phyloP scores from a whole-genome alignment of 2,329 filamentous ascomycete genomes.

The Periconia digitata region DNA sequence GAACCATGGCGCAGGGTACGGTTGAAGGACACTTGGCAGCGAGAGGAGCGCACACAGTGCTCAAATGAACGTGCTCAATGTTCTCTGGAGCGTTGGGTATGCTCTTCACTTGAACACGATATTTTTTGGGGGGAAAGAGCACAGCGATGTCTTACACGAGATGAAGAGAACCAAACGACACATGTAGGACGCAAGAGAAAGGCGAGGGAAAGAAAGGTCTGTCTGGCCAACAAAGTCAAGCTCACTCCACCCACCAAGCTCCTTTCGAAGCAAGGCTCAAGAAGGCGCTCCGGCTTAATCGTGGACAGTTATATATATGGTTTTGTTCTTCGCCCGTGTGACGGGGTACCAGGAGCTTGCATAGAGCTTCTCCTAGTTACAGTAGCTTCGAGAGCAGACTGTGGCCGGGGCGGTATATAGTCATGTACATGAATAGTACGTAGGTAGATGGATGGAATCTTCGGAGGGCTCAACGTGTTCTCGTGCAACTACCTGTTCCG shows the following conservation, averaged over 20 bases:
- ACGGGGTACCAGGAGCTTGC: conserved; percentile 83
- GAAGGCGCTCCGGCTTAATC: conserved; percentile 99
- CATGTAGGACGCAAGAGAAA: background rate
- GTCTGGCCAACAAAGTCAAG: conserved; percentile 96
- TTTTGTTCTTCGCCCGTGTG: conserved; percentile 71
- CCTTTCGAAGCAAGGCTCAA: conserved; percentile 81
- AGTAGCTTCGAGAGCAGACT: conserved; percentile 50
- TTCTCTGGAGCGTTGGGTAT: background rate
- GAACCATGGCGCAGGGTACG: conserved; percentile 76
- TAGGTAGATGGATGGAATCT: conserved; percentile 5
- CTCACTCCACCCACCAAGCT: conserved; percentile 80
- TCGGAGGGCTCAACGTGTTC: too few relatives aligned
- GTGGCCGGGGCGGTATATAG: conserved; percentile 54
- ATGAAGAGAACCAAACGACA: background rate
- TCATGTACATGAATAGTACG: background rate
- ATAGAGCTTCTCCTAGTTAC: conserved; percentile 60
- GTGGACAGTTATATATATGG: conserved; percentile 65
- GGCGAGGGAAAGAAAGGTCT: conserved; percentile 43
- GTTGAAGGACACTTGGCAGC: conserved; percentile 88
- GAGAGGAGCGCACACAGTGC: conserved; percentile 85
- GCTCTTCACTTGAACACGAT: background rate
- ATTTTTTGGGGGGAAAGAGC: background rate
- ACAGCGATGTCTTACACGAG: background rate
- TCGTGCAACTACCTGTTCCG: too few relatives aligned
- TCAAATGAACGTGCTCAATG: conserved; percentile 65